These are phyloP conservation scores for Dactylellina leptospora DNA, from an alignment of 2,329 filamentous ascomycete genomes.

Conservation along the genomic window DNA sequence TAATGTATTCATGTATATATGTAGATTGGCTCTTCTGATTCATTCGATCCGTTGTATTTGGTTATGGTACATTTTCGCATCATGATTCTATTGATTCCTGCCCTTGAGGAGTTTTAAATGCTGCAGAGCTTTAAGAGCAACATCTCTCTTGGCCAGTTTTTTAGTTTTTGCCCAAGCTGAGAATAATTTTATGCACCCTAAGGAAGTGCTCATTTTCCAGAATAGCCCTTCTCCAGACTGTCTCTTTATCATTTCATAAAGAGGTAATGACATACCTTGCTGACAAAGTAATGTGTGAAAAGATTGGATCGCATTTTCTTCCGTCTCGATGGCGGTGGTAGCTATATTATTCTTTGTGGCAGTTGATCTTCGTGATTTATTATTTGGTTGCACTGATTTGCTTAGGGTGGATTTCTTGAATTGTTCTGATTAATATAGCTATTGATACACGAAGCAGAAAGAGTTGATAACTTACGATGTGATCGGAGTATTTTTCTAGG, in stretches of 20 bases:
- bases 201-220: slow-evolving; percentile 5
- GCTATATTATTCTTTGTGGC: background rate
- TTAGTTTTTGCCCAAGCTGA: slow-evolving; percentile 4
- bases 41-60: background rate
- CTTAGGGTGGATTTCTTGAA: background rate
- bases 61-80: background rate
- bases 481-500: background rate
- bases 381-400: background rate
- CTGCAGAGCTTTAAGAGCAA: slow-evolving; percentile 2
- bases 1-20: background rate
- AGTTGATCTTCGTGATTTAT: background rate
- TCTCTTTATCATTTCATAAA: background rate
- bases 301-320: slow-evolving; percentile 16
- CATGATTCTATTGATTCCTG: background rate
- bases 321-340: background rate
- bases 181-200: slow-evolving; percentile 14
- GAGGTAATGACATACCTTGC: background rate
- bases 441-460: background rate
- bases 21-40: background rate
- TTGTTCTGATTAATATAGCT: background rate
- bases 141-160: slow-evolving; percentile 3
- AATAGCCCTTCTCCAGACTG: slow-evolving; percentile 7
- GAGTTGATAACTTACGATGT: background rate
- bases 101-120: slow-evolving; percentile 1
- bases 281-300: background rate